A percentile compares a stretch with the other conserved stretches of the same genome.
Conservation (phyloP, 2,329 filamentous ascomycete species). For the Bisporella sp. region DNA sequence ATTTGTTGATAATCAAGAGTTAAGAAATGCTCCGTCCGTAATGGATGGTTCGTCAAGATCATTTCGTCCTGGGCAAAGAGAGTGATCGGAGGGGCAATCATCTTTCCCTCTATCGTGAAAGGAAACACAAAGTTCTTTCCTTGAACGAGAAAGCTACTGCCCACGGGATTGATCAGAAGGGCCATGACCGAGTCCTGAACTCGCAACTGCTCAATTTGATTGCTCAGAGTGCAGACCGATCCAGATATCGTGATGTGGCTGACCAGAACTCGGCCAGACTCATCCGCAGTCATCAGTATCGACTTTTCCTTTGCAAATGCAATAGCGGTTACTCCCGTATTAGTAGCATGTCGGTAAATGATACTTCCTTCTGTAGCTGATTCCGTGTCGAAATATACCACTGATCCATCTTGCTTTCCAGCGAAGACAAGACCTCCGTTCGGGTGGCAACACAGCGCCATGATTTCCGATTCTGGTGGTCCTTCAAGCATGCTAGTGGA, state of each 20-base stretch:
- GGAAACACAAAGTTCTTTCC: neutral
- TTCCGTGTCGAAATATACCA: slow-evolving; percentile 1
- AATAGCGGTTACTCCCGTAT: slow-evolving; percentile 15
- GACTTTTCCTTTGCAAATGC: slow-evolving; percentile 11
- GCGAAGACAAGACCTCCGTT: neutral
- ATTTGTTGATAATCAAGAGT: neutral
- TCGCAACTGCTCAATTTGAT: neutral
- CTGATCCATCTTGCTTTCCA: neutral
- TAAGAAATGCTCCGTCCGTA: neutral
- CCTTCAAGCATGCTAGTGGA: neutral
- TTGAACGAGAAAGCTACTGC: neutral
- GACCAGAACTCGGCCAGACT: slow-evolving; percentile 20
- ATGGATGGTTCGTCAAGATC: neutral
- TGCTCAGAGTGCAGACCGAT: slow-evolving; percentile 10
- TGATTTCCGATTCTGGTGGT: neutral
- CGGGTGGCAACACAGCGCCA: neutral
- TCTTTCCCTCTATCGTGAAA: neutral
- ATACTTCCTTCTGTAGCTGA: slow-evolving; percentile 9
- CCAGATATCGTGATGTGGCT: slow-evolving; percentile 5
- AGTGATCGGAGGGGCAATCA: neutral
- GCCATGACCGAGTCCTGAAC: neutral
- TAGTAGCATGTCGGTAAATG: slow-evolving; percentile 20
- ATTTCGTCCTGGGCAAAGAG: neutral
- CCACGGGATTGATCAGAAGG: neutral
- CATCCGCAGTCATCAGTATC: slow-evolving; percentile 24